Conservation (phyloP, 1,284 basidiomycete genomes). For the Microbotryum violaceum region DNA sequence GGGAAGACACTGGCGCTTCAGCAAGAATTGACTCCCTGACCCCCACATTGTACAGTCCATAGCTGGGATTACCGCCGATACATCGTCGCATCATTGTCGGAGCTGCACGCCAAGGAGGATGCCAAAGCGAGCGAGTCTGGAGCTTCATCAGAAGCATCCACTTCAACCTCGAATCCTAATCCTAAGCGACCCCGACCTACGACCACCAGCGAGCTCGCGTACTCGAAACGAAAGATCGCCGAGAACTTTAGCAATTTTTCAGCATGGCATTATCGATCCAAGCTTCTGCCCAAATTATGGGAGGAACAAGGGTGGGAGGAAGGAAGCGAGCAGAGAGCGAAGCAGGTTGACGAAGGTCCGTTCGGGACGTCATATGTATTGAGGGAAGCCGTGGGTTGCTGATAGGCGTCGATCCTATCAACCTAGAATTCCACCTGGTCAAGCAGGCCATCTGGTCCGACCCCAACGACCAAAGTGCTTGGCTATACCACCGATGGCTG, state of each 20-base stretch:
- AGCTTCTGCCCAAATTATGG: slow-evolving; percentile 67
- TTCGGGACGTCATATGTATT: background rate
- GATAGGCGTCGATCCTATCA: background rate
- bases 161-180: no score
- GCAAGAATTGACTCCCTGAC: background rate
- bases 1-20: background rate
- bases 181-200: slow-evolving; percentile 32
- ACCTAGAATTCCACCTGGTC: slow-evolving; percentile 73
- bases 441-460: slow-evolving; percentile 94
- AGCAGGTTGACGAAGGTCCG: slow-evolving; percentile 25
- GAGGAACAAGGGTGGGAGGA: slow-evolving; percentile 50
- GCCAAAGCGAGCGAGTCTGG: no score
- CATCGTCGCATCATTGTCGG: slow-evolving; percentile 51
- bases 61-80: slow-evolving; percentile 89
- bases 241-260: slow-evolving; percentile 95
- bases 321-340: slow-evolving; percentile 25
- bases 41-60: slow-evolving; percentile 53
- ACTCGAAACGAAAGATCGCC: slow-evolving; percentile 84
- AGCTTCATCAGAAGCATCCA: no score
- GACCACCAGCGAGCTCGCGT: slow-evolving; percentile 56
- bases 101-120: background rate
- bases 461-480: slow-evolving; percentile 90
- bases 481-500: slow-evolving; percentile 97
- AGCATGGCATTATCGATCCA: slow-evolving; percentile 96
- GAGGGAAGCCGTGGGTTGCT: background rate